A percentile compares a stretch with the other conserved stretches of the same genome.
phyloP scores from a whole-genome alignment of 176 grass and related monocot species.

The Dendrocalamus sinicus region DNA sequence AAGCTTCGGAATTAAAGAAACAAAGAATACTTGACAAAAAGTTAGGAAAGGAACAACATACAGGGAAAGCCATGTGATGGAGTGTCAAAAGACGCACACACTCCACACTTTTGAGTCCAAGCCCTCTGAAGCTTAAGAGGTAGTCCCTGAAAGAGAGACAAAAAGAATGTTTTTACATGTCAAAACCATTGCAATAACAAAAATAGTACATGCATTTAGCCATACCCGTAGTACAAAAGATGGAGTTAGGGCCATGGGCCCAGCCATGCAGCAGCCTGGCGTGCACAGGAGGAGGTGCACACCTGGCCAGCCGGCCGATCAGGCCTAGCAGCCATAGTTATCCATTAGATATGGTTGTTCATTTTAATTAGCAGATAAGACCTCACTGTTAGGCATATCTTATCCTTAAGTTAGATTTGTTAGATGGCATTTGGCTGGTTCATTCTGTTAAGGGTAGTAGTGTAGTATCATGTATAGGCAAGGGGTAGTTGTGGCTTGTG shows the following conservation, averaged over 20 bases:
- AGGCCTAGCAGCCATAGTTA: not conserved
- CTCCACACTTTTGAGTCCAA: slow-evolving; percentile 89
- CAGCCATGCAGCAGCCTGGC: not conserved
- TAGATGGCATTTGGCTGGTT: not conserved
- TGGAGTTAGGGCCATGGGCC: not conserved
- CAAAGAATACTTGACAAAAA: not conserved
- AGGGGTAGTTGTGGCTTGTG: too few relatives aligned
- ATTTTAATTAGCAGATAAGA: not conserved
- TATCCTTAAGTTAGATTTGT: not conserved
- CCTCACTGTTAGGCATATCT: not conserved
- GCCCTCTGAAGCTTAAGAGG: slow-evolving; percentile 74
- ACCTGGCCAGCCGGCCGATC: not conserved
- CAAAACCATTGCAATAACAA: slow-evolving; percentile 22
- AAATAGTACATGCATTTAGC: slow-evolving; percentile 15
- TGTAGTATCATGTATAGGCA: too few relatives aligned
- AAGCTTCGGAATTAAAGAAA: slow-evolving; percentile 22
- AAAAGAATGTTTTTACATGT: slow-evolving; percentile 40
- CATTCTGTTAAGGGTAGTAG: not conserved
- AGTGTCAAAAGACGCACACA: slow-evolving; percentile 89
- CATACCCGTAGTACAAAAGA: not conserved
- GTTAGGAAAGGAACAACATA: slow-evolving; percentile 35
- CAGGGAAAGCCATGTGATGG: slow-evolving; percentile 84
- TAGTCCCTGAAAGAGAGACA: slow-evolving; percentile 64
- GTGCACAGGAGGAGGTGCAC: not conserved
- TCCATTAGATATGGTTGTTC: not conserved